Conservation (phyloP, 768 basidiomycete species). For the Strobilomyces confusus region DNA sequence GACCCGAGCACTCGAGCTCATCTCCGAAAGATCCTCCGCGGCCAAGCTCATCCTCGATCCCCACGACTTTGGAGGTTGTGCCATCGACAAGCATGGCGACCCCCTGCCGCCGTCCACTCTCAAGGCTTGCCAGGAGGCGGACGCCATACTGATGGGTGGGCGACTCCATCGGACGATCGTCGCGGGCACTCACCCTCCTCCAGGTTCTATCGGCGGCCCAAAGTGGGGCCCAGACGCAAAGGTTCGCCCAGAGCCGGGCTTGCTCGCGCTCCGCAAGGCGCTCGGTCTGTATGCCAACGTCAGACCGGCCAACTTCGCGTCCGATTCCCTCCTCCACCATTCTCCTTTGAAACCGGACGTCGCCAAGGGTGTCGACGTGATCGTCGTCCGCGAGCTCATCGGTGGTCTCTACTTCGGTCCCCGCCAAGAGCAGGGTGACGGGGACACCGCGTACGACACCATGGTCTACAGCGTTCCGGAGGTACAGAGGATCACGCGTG, state of each 20-base stretch:
- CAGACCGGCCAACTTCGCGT: constrained; percentile 92
- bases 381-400: constrained; percentile 94
- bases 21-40: constrained; percentile 59
- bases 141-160: constrained; percentile 93
- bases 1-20: constrained; percentile 69
- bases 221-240: constrained; percentile 93
- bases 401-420: constrained; percentile 95
- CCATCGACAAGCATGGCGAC: constrained; percentile 85
- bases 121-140: constrained; percentile 85
- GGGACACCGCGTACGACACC: constrained; percentile 81
- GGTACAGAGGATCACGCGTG: constrained; percentile 91
- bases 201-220: constrained; percentile 97
- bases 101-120: constrained; percentile 83
- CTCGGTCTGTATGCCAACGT: constrained; percentile 98
- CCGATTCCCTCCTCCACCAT: constrained; percentile 80
- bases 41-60: constrained; percentile 70
- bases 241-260: constrained; percentile 89
- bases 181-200: constrained; percentile 1
- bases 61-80: constrained; percentile 86
- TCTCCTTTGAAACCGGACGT: constrained; percentile 87
- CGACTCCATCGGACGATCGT: background rate
- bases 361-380: constrained; percentile 82
- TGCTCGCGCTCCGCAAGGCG: constrained; percentile 83
- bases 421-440: constrained; percentile 79
- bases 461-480: constrained; percentile 91